Evolutionary conservation across 139 green algal genomes (phyloP), one percentile per base, ranked within the genome.

Genomic region (Chlorella ohadii): DNA sequence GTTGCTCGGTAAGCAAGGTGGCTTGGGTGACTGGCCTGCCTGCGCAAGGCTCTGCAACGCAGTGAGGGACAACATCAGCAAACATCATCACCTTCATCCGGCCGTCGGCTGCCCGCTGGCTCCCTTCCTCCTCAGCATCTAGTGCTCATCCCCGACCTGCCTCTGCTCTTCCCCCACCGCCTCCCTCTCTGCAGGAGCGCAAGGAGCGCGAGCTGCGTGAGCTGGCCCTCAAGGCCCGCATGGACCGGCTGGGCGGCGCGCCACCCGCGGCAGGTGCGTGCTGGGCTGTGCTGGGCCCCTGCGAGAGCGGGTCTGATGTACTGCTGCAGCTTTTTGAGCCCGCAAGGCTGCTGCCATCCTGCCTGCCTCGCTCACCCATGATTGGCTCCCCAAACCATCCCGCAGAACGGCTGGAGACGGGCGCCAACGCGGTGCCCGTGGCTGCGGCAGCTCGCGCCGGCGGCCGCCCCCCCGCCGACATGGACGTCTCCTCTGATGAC

Each of bases 121-220:
- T n/a, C n/a, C n/a, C n/a, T n/a, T n/a, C n/a, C n/a, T n/a, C n/a
- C n/a, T n/a, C n/a, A n/a, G n/a, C n/a, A n/a, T n/a, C n/a, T n/a
- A n/a, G n/a, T n/a, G n/a, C n/a, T n/a, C n/a, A n/a, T n/a, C n/a
- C n/a, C n/a, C n/a, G n/a, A n/a, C n/a, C n/a, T n/a, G n/a, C n/a
- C n/a, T n/a, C n/a, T n/a, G n/a, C n/a, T n/a, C n/a, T n/a, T n/a
- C n/a, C n/a, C n/a, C n/a, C n/a, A n/a, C n/a, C n/a, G n/a, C n/a
- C 44, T 51, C 9, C 44, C 44, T 51, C 44, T 6, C 44, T 9
- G 44, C 44, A 51, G 44, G 92, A 95, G 78, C 94, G 95, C 85
- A 98, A 98, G 93, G 97, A 99, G 90, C 81, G 88, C 41, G 94
- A 99, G 91, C 93, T 99, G 83, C 89, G 97, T 16, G 88, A 97